A percentile compares a stretch with the other conserved stretches of the same genome.
Conservation (phyloP, 306 rosid species). For the Pyrus pyrifolia region DNA sequence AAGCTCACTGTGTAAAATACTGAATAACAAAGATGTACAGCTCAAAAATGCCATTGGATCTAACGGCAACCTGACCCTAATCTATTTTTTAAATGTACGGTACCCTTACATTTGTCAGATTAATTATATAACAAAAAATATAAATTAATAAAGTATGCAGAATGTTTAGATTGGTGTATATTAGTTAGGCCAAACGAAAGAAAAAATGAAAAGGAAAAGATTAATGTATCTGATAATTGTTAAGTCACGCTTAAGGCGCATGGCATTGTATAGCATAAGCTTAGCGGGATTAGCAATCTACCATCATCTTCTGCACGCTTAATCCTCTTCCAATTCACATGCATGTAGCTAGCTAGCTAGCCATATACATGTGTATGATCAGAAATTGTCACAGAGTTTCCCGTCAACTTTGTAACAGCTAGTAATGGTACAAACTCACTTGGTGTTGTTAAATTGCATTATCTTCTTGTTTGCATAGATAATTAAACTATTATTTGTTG, state of each 20-base stretch:
- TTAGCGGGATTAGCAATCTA: slow-evolving; percentile 34
- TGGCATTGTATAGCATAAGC: slow-evolving; percentile 24
- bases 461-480: neutral
- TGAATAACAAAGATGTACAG: neutral
- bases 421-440: neutral
- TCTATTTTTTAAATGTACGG: slow-evolving; percentile 29
- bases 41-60: slow-evolving; percentile 51
- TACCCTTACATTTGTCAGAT: slow-evolving; percentile 16
- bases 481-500: neutral
- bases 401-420: neutral
- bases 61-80: slow-evolving; percentile 20
- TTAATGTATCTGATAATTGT: neutral
- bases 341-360: neutral
- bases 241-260: slow-evolving; percentile 29
- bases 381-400: slow-evolving; percentile 3
- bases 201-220: neutral
- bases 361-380: neutral
- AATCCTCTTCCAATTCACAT: neutral
- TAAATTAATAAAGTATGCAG: neutral
- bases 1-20: neutral
- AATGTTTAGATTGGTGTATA: neutral
- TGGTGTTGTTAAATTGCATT: neutral
- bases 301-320: slow-evolving; percentile 22
- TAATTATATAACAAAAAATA: neutral
- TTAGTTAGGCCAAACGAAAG: neutral